Conservation (phyloP, 495 filamentous ascomycete species). For the Aspergillus funiculosus region DNA sequence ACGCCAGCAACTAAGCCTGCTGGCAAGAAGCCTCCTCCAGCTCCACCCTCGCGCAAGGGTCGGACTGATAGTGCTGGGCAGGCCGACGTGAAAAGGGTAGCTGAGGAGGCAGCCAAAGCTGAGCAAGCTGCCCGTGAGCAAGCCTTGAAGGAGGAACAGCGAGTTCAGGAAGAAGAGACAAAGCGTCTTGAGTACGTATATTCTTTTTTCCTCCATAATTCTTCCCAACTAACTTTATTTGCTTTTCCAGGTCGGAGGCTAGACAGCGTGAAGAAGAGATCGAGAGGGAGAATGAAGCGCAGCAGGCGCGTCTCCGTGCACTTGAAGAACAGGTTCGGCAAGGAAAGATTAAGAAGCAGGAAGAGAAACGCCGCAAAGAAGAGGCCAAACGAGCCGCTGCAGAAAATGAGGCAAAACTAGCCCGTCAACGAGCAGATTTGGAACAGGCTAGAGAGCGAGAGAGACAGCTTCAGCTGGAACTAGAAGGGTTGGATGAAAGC, state of each 20-base stretch:
- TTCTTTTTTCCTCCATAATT: not conserved
- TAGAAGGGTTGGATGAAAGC: conserved; percentile 75
- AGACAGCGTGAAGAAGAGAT: conserved; percentile 72
- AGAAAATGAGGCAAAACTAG: conserved; percentile 80
- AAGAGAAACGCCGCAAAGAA: conserved; percentile 87
- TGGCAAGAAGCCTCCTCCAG: conserved; percentile 78
- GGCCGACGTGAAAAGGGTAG: conserved; percentile 50
- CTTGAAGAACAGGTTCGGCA: conserved; percentile 90
- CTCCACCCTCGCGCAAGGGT: conserved; percentile 70
- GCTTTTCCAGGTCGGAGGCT: conserved; percentile 63
- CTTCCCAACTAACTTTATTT: conserved; percentile 29
- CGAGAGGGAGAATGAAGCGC: conserved; percentile 69
- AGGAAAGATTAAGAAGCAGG: conserved; percentile 94
- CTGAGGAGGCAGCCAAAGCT: conserved; percentile 50
- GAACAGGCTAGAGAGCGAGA: conserved; percentile 86
- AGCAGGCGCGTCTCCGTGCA: conserved; percentile 75
- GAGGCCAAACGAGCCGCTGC: conserved; percentile 79
- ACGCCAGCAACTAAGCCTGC: conserved; percentile 47
- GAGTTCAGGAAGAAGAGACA: conserved; percentile 67
- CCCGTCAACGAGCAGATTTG: conserved; percentile 83
- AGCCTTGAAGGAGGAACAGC: conserved; percentile 63
- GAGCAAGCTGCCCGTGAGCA: conserved; percentile 51
- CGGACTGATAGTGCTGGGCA: conserved; percentile 57
- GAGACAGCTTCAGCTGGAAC: conserved; percentile 76
- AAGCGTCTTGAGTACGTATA: conserved; percentile 76